Conservation (phyloP, 2,329 filamentous ascomycete species). For the Fusarium miscanthi region DNA sequence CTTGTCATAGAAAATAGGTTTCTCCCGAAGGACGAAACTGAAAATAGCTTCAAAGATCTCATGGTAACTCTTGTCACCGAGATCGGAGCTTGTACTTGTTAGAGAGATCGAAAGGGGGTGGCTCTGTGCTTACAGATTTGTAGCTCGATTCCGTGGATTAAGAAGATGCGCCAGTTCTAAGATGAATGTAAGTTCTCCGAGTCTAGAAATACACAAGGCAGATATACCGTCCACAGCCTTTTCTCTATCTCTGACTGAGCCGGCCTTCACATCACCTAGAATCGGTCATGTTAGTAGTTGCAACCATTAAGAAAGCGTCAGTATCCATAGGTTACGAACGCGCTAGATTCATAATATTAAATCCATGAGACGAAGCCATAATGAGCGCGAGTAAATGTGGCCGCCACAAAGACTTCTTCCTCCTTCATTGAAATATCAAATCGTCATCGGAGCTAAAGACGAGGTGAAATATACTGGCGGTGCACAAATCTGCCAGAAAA, state of each 20-base stretch:
- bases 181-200: slow-evolving; percentile 11
- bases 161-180: slow-evolving; percentile 54
- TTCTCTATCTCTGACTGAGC: slow-evolving; percentile 52
- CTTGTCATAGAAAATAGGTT: slow-evolving; percentile 68
- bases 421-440: slow-evolving; percentile 4
- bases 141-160: slow-evolving; percentile 51
- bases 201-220: background rate
- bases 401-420: background rate
- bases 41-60: slow-evolving; percentile 86
- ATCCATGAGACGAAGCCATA: slow-evolving; percentile 50
- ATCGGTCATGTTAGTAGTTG: slow-evolving; percentile 18
- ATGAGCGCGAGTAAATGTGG: slow-evolving; percentile 13
- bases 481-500: slow-evolving; percentile 6
- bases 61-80: slow-evolving; percentile 84
- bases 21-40: slow-evolving; percentile 73
- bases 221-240: slow-evolving; percentile 55
- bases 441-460: background rate
- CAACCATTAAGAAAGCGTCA: background rate
- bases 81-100: slow-evolving; percentile 49
- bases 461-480: background rate
- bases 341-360: slow-evolving; percentile 51
- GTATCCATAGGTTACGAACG: slow-evolving; percentile 42
- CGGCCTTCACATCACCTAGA: slow-evolving; percentile 51
- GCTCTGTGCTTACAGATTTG: slow-evolving; percentile 50
- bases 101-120: background rate